Evolutionary conservation across 306 rosid genomes (phyloP).

Genomic region (Vigna nakashimae): DNA sequence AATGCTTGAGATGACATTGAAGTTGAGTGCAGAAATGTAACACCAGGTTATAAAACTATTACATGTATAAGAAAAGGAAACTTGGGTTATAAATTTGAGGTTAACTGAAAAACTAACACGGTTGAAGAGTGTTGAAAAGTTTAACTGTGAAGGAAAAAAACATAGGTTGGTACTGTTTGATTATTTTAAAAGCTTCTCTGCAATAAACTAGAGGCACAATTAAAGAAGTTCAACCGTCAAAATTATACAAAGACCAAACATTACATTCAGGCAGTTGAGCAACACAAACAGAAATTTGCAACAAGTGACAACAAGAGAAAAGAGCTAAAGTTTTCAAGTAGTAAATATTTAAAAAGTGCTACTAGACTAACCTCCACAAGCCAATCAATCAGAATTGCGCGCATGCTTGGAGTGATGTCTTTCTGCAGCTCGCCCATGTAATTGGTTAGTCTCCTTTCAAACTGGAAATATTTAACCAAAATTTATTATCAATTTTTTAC

Average conservation of each 20-base stretch:
- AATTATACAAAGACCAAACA: not conserved
- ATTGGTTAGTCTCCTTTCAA: constrained; percentile 61
- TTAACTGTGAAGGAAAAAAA: not conserved
- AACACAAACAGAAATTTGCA: not conserved
- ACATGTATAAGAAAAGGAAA: constrained; percentile 3
- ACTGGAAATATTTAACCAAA: constrained; percentile 48
- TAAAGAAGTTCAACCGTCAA: not conserved
- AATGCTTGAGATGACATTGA: not conserved
- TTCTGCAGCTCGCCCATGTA: constrained; percentile 80
- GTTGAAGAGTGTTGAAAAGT: constrained; percentile 3
- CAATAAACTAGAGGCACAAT: not conserved
- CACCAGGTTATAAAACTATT: not conserved
- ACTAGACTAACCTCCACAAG: constrained; percentile 79
- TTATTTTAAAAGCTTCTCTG: constrained; percentile 10
- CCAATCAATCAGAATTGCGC: constrained; percentile 88
- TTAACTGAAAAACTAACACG: not conserved
- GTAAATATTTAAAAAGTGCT: not conserved
- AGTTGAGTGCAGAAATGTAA: not conserved
- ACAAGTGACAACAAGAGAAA: not conserved
- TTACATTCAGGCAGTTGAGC: constrained; percentile 2
- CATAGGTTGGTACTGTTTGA: not conserved
- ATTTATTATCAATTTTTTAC: constrained; percentile 30
- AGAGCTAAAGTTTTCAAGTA: not conserved
- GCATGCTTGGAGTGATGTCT: constrained; percentile 79
- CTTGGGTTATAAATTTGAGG: not conserved